Evolutionary conservation across 2,329 filamentous ascomycete genomes (phyloP), one percentile per base, ranked within the genome.

Genomic region (Cordyceps cicadae): DNA sequence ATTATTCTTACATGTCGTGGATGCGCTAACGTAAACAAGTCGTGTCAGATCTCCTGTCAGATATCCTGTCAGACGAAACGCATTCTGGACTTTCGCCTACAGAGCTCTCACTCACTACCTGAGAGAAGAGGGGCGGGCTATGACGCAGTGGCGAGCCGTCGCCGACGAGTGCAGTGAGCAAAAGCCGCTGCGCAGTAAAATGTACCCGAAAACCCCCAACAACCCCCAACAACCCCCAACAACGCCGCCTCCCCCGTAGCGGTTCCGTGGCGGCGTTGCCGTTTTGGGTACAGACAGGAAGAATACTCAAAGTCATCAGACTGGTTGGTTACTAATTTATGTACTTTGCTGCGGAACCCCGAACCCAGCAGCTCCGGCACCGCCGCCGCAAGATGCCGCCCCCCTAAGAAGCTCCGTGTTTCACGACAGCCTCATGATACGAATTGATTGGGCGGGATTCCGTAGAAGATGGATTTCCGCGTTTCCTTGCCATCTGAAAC

Each of bases 31-130:
- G 41, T n/a, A 26, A n/a, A 50, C 14, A 46, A 2, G 43, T 29
- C 41, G 57, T 48, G 57, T 59, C 57, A 59, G 49, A 59, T 48
- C 17, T 53, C 26, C 50, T 29, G 57, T 59, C 57, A 59, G 49
- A 59, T 48, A 11, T 53, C 26, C 50, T 39, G 57, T 39, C 57
- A 54, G 57, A 54, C 57, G 57, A 54, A 59, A 59, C 57, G 41
- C 57, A 59, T 52, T 48, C 45, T 34, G 45, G 29, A 9, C 11
- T 8, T 2, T 37, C 5, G 21, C 56, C 46, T 19, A 52, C 43
- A 17, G 37, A 59, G 51, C 32, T 19, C 56, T 49, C n/a, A n/a
- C n/a, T n/a, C n/a, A n/a, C n/a, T n/a, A n/a, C n/a, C n/a, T n/a
- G n/a, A 48, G 37, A 34, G 32, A 9, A 2, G 37, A 12, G 3